Conservation (phyloP, 2,329 filamentous ascomycete species). For the Trichoderma endophyticum region DNA sequence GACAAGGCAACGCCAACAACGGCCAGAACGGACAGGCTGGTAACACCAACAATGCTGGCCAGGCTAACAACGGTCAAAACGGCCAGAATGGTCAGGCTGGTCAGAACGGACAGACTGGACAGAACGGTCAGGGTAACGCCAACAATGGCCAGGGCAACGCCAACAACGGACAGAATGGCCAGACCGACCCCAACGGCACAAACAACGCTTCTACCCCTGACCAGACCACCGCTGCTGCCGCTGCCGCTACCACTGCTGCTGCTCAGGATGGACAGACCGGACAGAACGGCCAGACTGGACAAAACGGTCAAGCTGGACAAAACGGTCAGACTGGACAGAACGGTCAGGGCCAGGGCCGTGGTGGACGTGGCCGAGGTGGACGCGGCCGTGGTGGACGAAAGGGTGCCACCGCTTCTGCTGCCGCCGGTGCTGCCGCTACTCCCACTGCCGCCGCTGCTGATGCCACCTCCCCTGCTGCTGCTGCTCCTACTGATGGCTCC, state of each 20-base stretch:
- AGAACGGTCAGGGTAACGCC: background rate
- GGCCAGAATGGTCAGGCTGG: background rate
- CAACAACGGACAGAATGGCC: background rate
- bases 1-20: background rate
- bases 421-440: background rate
- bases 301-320: background rate
- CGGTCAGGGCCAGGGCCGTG: background rate
- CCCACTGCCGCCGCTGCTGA: background rate
- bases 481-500: background rate
- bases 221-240: background rate
- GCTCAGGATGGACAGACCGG: background rate
- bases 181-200: background rate
- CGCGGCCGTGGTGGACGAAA: background rate
- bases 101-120: slow-evolving; percentile 2
- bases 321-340: background rate
- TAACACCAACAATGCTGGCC: background rate
- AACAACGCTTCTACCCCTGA: background rate
- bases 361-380: background rate
- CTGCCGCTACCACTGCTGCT: background rate
- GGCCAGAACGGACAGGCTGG: background rate
- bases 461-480: background rate
- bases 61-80: background rate
- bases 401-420: background rate
- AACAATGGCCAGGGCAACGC: background rate
- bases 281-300: background rate